phyloP scores from a whole-genome alignment of 192 early-diverging fungal species.

The Obelidium mucronatum region DNA sequence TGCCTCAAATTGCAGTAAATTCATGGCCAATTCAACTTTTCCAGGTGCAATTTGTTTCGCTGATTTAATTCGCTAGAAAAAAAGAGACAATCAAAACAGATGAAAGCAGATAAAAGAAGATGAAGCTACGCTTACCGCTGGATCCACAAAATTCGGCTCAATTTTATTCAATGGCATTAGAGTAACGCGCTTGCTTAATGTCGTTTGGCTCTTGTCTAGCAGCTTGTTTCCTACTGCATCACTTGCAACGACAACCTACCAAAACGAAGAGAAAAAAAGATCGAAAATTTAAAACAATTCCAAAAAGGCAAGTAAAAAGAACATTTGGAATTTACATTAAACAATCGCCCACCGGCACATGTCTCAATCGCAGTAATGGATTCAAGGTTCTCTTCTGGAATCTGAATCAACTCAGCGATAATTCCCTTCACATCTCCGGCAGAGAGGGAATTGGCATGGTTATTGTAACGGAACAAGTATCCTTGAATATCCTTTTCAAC shows the following conservation, averaged over 20 bases:
- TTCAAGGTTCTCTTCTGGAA: slow-evolving; percentile 73
- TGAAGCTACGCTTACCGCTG: slow-evolving; percentile 2
- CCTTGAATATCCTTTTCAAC: slow-evolving; percentile 47
- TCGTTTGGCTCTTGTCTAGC: slow-evolving; percentile 54
- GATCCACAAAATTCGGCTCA: slow-evolving; percentile 40
- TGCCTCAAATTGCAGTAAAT: slow-evolving; percentile 80
- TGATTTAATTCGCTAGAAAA: slow-evolving; percentile 59
- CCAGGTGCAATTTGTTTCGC: slow-evolving; percentile 88
- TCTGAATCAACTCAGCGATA: slow-evolving; percentile 86
- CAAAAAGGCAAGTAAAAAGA: background rate
- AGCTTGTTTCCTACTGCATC: slow-evolving; percentile 85
- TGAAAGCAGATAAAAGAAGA: no score
- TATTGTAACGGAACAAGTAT: slow-evolving; percentile 78
- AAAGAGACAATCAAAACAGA: background rate
- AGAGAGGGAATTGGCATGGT: slow-evolving; percentile 90
- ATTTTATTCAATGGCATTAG: slow-evolving; percentile 99
- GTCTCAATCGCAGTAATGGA: slow-evolving; percentile 88
- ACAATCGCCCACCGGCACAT: slow-evolving; percentile 91
- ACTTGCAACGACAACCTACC: slow-evolving; percentile 92
- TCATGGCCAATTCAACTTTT: slow-evolving; percentile 87
- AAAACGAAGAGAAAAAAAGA: no score
- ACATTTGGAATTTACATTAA: slow-evolving; percentile 68
- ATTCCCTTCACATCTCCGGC: slow-evolving; percentile 88
- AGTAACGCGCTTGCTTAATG: slow-evolving; percentile 80
- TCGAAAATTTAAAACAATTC: no score